Conservation (phyloP, 768 basidiomycete species). For the Lentinula raphanica region DNA sequence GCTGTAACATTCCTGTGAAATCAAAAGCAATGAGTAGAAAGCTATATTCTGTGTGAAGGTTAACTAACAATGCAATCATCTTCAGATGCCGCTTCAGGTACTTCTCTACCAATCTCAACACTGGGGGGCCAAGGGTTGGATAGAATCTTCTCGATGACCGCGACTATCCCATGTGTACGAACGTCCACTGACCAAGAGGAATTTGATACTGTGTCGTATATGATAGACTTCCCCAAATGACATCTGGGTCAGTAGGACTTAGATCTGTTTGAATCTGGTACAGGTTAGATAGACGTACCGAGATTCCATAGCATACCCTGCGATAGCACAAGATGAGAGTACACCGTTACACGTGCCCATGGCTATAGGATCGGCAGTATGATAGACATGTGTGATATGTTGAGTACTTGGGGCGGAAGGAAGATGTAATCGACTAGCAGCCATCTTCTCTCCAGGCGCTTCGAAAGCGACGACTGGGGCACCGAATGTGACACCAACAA, state of each 20-base stretch:
- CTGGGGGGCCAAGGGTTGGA: constrained; percentile 66
- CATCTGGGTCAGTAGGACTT: constrained; percentile 42
- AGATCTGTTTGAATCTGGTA: neutral
- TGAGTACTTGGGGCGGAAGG: constrained; percentile 78
- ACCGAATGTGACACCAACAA: constrained; percentile 87
- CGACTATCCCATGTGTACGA: constrained; percentile 74
- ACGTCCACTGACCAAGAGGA: constrained; percentile 82
- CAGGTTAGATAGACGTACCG: constrained; percentile 32
- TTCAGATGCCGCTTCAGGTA: constrained; percentile 49
- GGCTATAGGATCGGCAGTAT: constrained; percentile 92
- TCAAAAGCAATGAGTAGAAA: neutral
- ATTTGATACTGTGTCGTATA: constrained; percentile 90
- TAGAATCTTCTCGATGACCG: constrained; percentile 71
- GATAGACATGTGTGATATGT: constrained; percentile 87
- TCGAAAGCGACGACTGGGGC: constrained; percentile 85
- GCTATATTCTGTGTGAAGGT: neutral
- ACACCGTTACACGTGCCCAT: constrained; percentile 85
- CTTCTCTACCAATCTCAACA: constrained; percentile 55
- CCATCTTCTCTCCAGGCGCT: constrained; percentile 81
- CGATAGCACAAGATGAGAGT: constrained; percentile 74
- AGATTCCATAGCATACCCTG: constrained; percentile 87
- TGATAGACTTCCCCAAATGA: constrained; percentile 78
- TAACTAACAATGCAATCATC: constrained; percentile 66
- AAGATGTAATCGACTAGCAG: constrained; percentile 76
- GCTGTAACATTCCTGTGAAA: constrained; percentile 49